Percentiles rank a stretch among this genome's conserved stretches.
Conservation (phyloP, 305 asterid genomes). For the Lippia alba region DNA sequence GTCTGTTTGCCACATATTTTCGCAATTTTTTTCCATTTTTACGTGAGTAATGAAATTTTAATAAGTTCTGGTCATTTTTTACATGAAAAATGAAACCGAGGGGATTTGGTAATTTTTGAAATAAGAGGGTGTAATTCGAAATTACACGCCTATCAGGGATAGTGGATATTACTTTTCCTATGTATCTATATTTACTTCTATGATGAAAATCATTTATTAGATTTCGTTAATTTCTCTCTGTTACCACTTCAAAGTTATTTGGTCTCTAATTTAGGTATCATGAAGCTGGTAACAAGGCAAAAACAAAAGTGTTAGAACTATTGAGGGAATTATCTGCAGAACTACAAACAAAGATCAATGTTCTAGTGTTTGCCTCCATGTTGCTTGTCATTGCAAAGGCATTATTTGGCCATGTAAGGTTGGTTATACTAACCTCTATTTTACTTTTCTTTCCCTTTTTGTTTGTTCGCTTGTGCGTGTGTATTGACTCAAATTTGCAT, state of each 20-base stretch:
- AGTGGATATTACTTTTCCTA: too few relatives aligned
- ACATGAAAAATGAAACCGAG: too few relatives aligned
- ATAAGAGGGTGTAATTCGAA: too few relatives aligned
- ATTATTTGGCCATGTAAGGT: slow-evolving; percentile 91
- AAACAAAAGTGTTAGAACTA: slow-evolving; percentile 73
- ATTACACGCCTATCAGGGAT: too few relatives aligned
- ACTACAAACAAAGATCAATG: slow-evolving; percentile 81
- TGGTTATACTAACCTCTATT: slow-evolving; percentile 23
- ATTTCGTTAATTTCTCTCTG: slow-evolving; percentile 16
- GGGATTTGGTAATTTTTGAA: too few relatives aligned
- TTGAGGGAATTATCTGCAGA: slow-evolving; percentile 80
- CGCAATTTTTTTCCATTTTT: too few relatives aligned
- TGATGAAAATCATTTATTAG: slow-evolving; percentile 19
- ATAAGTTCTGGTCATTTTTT: too few relatives aligned
- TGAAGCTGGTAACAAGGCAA: slow-evolving; percentile 80
- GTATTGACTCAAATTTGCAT: neutral
- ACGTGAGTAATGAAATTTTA: too few relatives aligned
- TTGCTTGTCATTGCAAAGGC: slow-evolving; percentile 92
- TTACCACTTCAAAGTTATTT: neutral
- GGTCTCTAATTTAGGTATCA: slow-evolving; percentile 66
- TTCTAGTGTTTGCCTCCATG: slow-evolving; percentile 89
- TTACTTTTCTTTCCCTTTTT: too few relatives aligned
- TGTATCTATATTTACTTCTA: neutral
- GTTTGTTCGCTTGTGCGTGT: neutral
- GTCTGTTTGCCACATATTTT: too few relatives aligned